Evolutionary conservation across 2,329 filamentous ascomycete genomes (phyloP).

Genomic region (Paraconiothyrium sp.): DNA sequence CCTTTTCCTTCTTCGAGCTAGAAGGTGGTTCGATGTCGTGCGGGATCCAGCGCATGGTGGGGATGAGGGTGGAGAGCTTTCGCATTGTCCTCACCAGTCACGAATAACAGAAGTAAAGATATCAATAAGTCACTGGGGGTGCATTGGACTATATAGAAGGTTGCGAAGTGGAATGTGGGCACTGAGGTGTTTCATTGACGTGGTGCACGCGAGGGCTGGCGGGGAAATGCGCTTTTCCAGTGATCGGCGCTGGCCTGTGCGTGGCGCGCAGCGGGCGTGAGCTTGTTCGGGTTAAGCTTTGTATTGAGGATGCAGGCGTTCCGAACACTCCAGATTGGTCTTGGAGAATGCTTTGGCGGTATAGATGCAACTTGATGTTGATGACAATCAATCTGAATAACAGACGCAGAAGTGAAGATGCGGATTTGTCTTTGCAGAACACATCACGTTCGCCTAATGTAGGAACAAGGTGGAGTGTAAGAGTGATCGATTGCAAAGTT

Average conservation of each 20-base stretch:
- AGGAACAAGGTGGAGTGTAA: too few relatives aligned
- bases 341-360: too few relatives aligned
- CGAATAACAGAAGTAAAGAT: not conserved
- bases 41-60: conserved; percentile 39
- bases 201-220: conserved; percentile 5
- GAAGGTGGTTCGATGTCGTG: conserved; percentile 31
- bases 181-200: not conserved
- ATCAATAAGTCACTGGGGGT: not conserved
- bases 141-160: not conserved
- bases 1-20: conserved; percentile 13
- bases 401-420: too few relatives aligned
- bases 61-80: conserved; percentile 21
- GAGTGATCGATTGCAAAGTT: too few relatives aligned
- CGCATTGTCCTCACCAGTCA: not conserved
- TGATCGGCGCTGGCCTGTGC: conserved; percentile 15
- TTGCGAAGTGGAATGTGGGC: not conserved
- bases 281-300: conserved; percentile 25
- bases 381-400: too few relatives aligned
- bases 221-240: conserved; percentile 5
- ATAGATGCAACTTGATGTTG: too few relatives aligned
- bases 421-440: too few relatives aligned
- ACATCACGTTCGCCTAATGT: too few relatives aligned
- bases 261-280: not conserved
- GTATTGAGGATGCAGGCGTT: not conserved
- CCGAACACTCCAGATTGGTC: too few relatives aligned